Evolutionary conservation across 1,284 basidiomycete genomes (phyloP), one percentile per base, ranked within the genome.

Genomic region (Leucoagaricus sp.): DNA sequence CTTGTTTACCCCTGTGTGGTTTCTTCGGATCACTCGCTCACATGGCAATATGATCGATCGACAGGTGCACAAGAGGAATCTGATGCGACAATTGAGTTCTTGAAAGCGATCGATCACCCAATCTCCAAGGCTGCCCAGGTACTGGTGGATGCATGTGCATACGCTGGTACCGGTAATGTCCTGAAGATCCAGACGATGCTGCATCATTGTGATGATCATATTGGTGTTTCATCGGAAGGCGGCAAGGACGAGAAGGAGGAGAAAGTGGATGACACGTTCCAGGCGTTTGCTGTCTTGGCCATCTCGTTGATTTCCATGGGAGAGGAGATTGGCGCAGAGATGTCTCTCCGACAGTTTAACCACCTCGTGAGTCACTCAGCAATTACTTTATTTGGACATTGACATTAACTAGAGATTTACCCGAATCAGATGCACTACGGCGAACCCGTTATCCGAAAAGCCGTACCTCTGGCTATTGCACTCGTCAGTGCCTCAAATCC

Each of bases 291-390:
- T 12, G 94, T 97, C 40, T 82, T 99, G 45, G 96, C 94, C 42
- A 94, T 99, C 64, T 91, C 96, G 0, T 75, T 99, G 49, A 91
- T 99, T 41, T 91, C 96, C 1, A 99, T 99, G 96, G 97, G 97
- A 40, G 97, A 99, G 73, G 96, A 99, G 48, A 89, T 99, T 46
- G 97, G 97, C 51, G 87, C 96, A 3, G 95, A 99, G 74, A 99
- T 99, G 96, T 89, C 91, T 3, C 74, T 97, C 61, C 79, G 95
- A 64, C 93, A 95, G 67, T 95, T 98, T 80, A 96, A 96, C 72
- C 95, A 98, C 69, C 76, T 97, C 57, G 93, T 95, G 63, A 64
- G 86, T 76, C 31, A 36, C 31, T 15, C 19, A 34, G 34, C 36
- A 17, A 23, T 25, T 33, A 5, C 13, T 42, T 23, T 34, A 4